Evolutionary conservation across 345 rosid genomes (phyloP).

Genomic region (Eucalyptus polybractea): DNA sequence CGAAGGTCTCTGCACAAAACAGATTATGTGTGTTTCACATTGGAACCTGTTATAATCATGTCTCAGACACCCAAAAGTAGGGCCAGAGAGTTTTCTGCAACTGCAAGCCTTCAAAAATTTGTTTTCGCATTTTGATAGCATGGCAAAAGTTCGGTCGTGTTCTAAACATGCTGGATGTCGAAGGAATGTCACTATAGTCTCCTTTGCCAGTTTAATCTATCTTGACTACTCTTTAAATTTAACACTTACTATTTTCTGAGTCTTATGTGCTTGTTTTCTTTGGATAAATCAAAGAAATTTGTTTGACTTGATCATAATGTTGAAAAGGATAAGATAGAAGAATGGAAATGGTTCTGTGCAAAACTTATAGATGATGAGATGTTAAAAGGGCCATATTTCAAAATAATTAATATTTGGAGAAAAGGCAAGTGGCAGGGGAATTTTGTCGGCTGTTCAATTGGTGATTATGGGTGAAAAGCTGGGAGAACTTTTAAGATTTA

Average conservation of each 20-base stretch:
- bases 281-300: not conserved
- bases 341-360: not conserved
- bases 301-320: not conserved
- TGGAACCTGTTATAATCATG: not conserved
- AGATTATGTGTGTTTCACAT: not conserved
- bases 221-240: not conserved
- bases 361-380: not conserved
- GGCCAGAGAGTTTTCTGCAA: not conserved
- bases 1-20: not conserved
- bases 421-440: not conserved
- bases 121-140: not conserved
- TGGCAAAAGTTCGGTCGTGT: not conserved
- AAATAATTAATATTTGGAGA: not conserved
- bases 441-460: not conserved
- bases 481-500: not conserved
- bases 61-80: not conserved
- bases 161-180: not conserved
- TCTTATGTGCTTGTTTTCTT: not conserved
- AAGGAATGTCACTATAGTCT: not conserved
- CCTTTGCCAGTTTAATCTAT: not conserved
- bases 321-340: not conserved
- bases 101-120: not conserved
- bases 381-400: not conserved
- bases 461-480: not conserved
- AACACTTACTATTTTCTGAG: not conserved